Evolutionary conservation across 805 yeast species (phyloP), one percentile per base, ranked within the genome.

Genomic region (Wilhelminamyces savonicus): DNA sequence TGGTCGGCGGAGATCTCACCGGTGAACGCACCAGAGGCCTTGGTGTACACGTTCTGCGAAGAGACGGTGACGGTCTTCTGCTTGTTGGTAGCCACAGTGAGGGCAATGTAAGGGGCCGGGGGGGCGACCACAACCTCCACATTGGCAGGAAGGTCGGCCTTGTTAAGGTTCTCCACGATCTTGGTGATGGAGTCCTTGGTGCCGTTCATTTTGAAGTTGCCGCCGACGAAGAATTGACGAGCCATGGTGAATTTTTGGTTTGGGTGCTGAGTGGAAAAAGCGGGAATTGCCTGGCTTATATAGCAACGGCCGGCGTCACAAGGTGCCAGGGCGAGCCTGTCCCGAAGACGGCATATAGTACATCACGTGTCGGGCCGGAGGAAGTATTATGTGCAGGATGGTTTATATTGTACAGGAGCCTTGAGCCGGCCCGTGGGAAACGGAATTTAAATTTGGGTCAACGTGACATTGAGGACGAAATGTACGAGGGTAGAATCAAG

Each of bases 151-250:
- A 92, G 69, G 29, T 75, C 69, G 44, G 94, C 82, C 31, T 65
- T 58, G 75, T 90, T 90, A 57, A 92, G 76, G 68, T 78, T 70
- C 43, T 78, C 88, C 41, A 90, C 81, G 56, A 92, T 88, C 48
- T 76, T 66, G 61, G 77, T 75, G 63, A 92, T 83, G 50, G 92
- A 82, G 51, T 74, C 76, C 67, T 79, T 80, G 57, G 94, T 69
- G 59, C 98, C 98, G 76, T 92, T 92, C 85, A 92, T 81, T 69
- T 92, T 92, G 78, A 92, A 90, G 87, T 92, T 92, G 56, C 98
- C 98, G 52, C 98, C 98, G 57, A 92, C 95, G 65, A 92, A 88
- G 71, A 90, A 92, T 65, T 73, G 76, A 69, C 95, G 83, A 60
- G 94, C 79, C 94, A 65, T 65, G 43, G 29, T 62, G 30, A 18